Percentiles rank a stretch among this genome's conserved stretches.
Evolutionary conservation across 345 rosid genomes (phyloP).

Genomic region (Eutrema yunnanense): DNA sequence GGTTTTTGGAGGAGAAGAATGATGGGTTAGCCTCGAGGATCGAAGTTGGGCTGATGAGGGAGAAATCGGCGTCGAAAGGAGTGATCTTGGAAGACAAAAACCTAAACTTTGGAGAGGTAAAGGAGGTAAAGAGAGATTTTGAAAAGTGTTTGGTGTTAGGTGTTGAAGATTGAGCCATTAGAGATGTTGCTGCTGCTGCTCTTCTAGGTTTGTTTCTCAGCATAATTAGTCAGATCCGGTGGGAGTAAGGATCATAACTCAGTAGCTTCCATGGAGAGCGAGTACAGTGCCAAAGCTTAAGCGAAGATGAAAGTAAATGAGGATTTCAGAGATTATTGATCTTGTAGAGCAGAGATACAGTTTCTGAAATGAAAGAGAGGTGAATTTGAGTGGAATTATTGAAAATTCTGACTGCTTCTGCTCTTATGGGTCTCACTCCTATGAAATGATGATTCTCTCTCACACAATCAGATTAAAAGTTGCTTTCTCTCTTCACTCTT

Average conservation of each 20-base stretch:
- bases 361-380: neutral
- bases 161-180: slow-evolving; percentile 50
- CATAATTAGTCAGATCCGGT: neutral
- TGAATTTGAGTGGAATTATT: slow-evolving; percentile 12
- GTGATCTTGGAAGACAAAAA: slow-evolving; percentile 39
- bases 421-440: slow-evolving; percentile 8
- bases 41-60: slow-evolving; percentile 51
- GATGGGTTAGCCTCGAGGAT: slow-evolving; percentile 48
- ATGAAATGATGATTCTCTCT: slow-evolving; percentile 1
- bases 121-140: slow-evolving; percentile 24
- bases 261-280: slow-evolving; percentile 30
- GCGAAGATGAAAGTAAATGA: no score
- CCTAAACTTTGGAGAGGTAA: slow-evolving; percentile 45
- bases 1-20: slow-evolving; percentile 32
- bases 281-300: neutral
- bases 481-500: slow-evolving; percentile 11
- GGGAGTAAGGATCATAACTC: slow-evolving; percentile 28
- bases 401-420: slow-evolving; percentile 13
- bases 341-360: no score
- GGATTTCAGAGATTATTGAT: no score
- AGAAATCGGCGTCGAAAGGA: slow-evolving; percentile 40
- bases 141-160: slow-evolving; percentile 11
- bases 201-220: slow-evolving; percentile 45
- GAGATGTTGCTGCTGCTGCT: slow-evolving; percentile 25
- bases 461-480: slow-evolving; percentile 6